phyloP scores from a whole-genome alignment of 2,329 filamentous ascomycete genomes.

The Graphilbum fragrans region DNA sequence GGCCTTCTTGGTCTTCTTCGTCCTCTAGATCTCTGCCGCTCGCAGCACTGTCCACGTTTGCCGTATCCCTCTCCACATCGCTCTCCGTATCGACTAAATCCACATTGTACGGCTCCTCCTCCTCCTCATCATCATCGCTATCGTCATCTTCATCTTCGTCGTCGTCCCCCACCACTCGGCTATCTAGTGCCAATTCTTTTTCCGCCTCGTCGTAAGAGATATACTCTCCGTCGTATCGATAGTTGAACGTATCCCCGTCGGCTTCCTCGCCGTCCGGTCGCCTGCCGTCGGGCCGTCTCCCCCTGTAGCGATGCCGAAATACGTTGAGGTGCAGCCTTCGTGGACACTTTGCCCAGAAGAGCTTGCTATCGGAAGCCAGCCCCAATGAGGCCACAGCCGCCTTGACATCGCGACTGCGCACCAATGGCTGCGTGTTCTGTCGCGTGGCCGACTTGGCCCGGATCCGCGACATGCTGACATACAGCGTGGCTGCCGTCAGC shows the following conservation, averaged over 20 bases:
- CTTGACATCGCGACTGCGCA: constrained; percentile 33
- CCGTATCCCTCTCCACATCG: no score
- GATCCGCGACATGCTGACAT: constrained; percentile 58
- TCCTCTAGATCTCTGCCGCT: background rate
- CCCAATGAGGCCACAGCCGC: constrained; percentile 37
- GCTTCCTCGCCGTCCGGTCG: constrained; percentile 17
- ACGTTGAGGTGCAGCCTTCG: constrained; percentile 38
- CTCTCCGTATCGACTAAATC: no score
- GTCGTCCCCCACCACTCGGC: background rate
- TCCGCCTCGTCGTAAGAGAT: constrained; percentile 8
- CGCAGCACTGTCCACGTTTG: no score
- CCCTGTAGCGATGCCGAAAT: constrained; percentile 23
- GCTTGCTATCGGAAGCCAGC: constrained; percentile 21
- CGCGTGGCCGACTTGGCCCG: constrained; percentile 30
- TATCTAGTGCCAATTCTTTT: background rate
- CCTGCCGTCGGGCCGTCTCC: background rate
- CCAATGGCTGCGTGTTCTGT: constrained; percentile 16
- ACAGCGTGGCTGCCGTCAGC: constrained; percentile 54
- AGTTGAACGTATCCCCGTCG: constrained; percentile 16
- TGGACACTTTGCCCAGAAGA: constrained; percentile 36
- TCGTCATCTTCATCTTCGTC: constrained; percentile 2
- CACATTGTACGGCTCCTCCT: constrained; percentile 4
- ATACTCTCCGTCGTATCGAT: background rate
- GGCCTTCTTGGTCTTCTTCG: background rate
- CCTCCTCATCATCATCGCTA: constrained; percentile 4